Evolutionary conservation across 768 basidiomycete genomes (phyloP).

Genomic region (Mycena olivaceomarginata): DNA sequence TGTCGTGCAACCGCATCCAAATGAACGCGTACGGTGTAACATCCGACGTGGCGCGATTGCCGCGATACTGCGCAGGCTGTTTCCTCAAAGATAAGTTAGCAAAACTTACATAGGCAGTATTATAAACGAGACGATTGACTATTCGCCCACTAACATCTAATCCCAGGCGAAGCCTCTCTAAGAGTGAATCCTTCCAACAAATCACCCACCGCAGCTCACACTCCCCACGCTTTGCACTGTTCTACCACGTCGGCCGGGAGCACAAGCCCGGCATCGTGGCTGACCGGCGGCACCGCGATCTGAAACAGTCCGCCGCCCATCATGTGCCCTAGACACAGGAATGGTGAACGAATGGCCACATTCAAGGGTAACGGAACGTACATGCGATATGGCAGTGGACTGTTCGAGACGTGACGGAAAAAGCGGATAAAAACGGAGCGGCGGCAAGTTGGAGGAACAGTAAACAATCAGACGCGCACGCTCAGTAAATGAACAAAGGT

Average conservation of each 20-base stretch:
- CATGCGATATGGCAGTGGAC: constrained; percentile 44
- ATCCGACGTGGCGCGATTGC: too few relatives aligned
- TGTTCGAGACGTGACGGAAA: background rate
- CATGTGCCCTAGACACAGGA: constrained; percentile 41
- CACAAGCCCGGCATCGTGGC: background rate
- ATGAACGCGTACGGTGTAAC: too few relatives aligned
- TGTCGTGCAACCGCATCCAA: too few relatives aligned
- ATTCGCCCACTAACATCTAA: too few relatives aligned
- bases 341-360: background rate
- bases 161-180: too few relatives aligned
- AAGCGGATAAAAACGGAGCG: too few relatives aligned
- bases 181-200: too few relatives aligned
- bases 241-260: constrained; percentile 31
- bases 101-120: too few relatives aligned
- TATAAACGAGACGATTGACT: too few relatives aligned
- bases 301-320: constrained; percentile 41
- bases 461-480: background rate
- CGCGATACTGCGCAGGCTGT: too few relatives aligned
- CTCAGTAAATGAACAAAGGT: background rate
- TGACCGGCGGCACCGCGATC: constrained; percentile 33
- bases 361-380: constrained; percentile 13
- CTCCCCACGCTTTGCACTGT: constrained; percentile 31
- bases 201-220: background rate
- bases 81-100: too few relatives aligned
- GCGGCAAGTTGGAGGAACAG: background rate